A percentile compares a stretch with the other conserved stretches of the same genome.
These are phyloP conservation scores for Rhizophora apiculata DNA, from an alignment of 345 rosid genomes.

Conservation along the genomic window DNA sequence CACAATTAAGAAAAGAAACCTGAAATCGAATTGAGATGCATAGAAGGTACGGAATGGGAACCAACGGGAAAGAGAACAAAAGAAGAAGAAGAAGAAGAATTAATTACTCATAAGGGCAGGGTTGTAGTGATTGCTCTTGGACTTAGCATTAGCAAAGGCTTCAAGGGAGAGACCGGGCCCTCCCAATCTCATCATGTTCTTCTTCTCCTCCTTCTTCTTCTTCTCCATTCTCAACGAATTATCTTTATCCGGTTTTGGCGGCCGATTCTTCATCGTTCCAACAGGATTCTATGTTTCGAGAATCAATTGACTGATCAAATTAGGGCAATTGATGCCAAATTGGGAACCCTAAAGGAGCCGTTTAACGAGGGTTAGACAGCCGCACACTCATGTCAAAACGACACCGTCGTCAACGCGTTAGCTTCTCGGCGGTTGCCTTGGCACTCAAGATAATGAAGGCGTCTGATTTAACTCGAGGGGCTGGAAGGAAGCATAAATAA, in stretches of 20 bases:
- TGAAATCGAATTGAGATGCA: too few species aligned
- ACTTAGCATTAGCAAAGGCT: slow-evolving; percentile 67
- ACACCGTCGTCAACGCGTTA: too few species aligned
- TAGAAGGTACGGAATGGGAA: too few species aligned
- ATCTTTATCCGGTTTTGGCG: slow-evolving; percentile 1
- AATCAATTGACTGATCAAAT: neutral
- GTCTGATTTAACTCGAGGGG: too few species aligned
- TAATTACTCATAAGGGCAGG: slow-evolving; percentile 59
- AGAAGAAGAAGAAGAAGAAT: neutral
- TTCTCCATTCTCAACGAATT: slow-evolving; percentile 16
- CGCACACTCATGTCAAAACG: too few species aligned
- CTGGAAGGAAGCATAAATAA: too few species aligned
- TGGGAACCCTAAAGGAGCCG: slow-evolving; percentile 1
- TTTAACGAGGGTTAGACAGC: too few species aligned
- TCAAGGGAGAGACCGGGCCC: slow-evolving; percentile 82
- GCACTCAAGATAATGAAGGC: too few species aligned
- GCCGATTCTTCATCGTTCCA: slow-evolving; percentile 39
- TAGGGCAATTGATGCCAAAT: neutral
- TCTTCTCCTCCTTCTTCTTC: slow-evolving; percentile 32
- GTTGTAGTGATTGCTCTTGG: slow-evolving; percentile 44
- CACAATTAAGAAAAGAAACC: too few species aligned
- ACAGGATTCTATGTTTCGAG: neutral
- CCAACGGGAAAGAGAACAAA: too few species aligned
- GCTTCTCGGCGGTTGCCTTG: too few species aligned
- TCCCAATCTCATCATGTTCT: slow-evolving; percentile 69